A percentile compares a stretch with the other conserved stretches of the same genome.
These are phyloP conservation scores for Ophiostoma australiae DNA, from an alignment of 2,329 filamentous ascomycete species.

Conservation along the genomic window DNA sequence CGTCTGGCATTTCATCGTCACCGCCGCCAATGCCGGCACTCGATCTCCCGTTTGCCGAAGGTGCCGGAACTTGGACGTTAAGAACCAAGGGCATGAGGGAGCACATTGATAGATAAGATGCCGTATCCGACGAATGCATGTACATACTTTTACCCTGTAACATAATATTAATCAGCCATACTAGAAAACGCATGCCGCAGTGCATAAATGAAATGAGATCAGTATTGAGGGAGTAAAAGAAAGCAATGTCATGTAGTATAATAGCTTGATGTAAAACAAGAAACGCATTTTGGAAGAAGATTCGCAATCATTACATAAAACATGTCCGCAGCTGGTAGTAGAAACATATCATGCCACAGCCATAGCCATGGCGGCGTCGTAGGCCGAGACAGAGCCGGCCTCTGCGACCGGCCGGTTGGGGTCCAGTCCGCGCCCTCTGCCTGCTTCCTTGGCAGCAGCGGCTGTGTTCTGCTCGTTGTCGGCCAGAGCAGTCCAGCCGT, in stretches of 20 bases:
- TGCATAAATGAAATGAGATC: no score
- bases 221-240: background rate
- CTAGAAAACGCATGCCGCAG: background rate
- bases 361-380: conserved; percentile 11
- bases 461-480: conserved; percentile 19
- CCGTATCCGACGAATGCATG: background rate
- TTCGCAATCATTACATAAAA: background rate
- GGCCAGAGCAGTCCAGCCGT: conserved; percentile 51
- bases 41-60: conserved; percentile 45
- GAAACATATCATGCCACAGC: background rate
- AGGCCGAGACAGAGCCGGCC: conserved; percentile 5
- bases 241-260: background rate
- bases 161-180: background rate
- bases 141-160: background rate
- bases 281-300: no score
- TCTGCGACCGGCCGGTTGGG: background rate
- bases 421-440: background rate
- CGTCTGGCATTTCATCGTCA: background rate
- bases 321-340: background rate
- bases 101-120: conserved; percentile 31
- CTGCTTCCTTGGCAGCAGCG: background rate
- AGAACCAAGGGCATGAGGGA: conserved; percentile 55
- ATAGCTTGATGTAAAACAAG: background rate
- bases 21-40: background rate
- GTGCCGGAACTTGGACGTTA: conserved; percentile 45